Percentiles rank a stretch among this genome's conserved stretches.
Evolutionary conservation across 768 basidiomycete genomes (phyloP).

Genomic region (Panaeolus cyanescens): DNA sequence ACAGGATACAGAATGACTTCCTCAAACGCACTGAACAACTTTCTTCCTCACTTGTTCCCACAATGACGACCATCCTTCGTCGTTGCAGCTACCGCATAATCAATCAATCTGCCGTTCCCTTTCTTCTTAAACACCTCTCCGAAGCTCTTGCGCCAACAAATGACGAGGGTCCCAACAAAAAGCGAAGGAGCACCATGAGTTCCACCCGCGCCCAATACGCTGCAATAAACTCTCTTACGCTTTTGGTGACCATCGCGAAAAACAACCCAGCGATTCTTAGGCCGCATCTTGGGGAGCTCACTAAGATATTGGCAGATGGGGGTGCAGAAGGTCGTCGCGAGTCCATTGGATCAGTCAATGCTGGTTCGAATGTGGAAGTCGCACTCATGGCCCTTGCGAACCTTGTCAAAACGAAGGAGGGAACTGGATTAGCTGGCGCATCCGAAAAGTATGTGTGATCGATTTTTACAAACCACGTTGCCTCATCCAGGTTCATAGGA

Average conservation of each 20-base stretch:
- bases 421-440: slow-evolving; percentile 26
- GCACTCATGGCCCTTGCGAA: slow-evolving; percentile 79
- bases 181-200: not conserved
- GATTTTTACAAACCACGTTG: not conserved
- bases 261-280: slow-evolving; percentile 73
- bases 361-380: slow-evolving; percentile 46
- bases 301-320: slow-evolving; percentile 67
- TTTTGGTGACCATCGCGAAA: slow-evolving; percentile 70
- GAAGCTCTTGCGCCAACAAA: slow-evolving; percentile 19
- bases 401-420: slow-evolving; percentile 59
- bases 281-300: slow-evolving; percentile 73
- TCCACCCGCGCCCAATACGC: slow-evolving; percentile 30
- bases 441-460: slow-evolving; percentile 71
- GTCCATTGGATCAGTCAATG: not conserved
- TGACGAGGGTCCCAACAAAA: not conserved
- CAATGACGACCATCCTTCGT: slow-evolving; percentile 72
- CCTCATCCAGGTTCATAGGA: slow-evolving; percentile 38
- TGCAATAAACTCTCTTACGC: slow-evolving; percentile 49
- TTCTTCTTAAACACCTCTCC: slow-evolving; percentile 65
- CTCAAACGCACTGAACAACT: slow-evolving; percentile 73
- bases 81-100: slow-evolving; percentile 71
- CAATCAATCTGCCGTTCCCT: slow-evolving; percentile 85
- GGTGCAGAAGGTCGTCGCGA: slow-evolving; percentile 39
- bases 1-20: slow-evolving; percentile 66
- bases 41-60: slow-evolving; percentile 57